Conservation (phyloP, 177 flowering plant genomes). For the Vitis hybrid region DNA sequence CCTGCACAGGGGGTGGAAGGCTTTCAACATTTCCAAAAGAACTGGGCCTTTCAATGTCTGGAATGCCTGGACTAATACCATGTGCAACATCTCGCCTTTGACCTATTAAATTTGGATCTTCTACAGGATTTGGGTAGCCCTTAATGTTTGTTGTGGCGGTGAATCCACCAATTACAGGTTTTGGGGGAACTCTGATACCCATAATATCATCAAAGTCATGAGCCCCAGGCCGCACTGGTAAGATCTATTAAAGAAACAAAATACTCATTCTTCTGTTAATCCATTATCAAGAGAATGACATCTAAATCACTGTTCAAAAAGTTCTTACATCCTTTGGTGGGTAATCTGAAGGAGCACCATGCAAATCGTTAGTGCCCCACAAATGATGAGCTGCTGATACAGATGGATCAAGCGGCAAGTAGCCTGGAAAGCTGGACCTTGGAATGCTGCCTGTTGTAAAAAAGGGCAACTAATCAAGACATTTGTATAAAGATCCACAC, state of each 20-base stretch:
- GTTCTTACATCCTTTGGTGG: conserved; percentile 27
- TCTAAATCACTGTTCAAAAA: background rate
- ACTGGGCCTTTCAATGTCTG: conserved; percentile 39
- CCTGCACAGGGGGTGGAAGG: conserved; percentile 22
- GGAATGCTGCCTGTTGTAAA: conserved; percentile 17
- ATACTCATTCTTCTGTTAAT: too few species aligned
- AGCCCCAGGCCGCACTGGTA: conserved; percentile 34
- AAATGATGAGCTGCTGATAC: conserved; percentile 11
- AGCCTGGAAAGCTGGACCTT: conserved; percentile 30
- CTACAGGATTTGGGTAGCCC: conserved; percentile 33
- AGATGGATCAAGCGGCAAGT: conserved; percentile 30
- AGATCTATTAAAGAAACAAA: conserved; percentile 19
- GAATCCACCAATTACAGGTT: conserved; percentile 35
- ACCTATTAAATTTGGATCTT: conserved; percentile 31
- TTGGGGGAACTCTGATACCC: conserved; percentile 27
- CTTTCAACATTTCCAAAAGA: conserved; percentile 37
- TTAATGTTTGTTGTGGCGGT: conserved; percentile 30
- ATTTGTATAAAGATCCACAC: background rate
- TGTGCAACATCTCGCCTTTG: conserved; percentile 39
- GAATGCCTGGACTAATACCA: conserved; percentile 26
- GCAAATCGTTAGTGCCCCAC: conserved; percentile 12
- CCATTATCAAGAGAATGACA: background rate
- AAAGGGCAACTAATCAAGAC: background rate
- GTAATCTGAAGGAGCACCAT: conserved; percentile 22
- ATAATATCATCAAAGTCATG: conserved; percentile 35